Conservation (phyloP, 495 filamentous ascomycete genomes). For the Lophium mytilinum region DNA sequence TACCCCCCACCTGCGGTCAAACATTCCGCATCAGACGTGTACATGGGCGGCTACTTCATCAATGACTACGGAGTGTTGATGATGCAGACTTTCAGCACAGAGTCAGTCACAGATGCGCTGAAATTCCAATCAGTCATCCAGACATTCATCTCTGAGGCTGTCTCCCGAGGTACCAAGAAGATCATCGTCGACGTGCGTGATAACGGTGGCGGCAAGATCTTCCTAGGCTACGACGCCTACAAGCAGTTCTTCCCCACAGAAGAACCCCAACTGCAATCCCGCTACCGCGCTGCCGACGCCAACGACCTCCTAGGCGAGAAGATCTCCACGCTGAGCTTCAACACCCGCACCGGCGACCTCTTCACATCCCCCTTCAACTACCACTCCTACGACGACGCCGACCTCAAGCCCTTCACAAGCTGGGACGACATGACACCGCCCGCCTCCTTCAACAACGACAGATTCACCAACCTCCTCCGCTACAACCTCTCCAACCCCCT, state of each 20-base stretch:
- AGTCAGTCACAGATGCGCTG: conserved; percentile 4
- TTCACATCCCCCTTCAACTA: conserved; percentile 24
- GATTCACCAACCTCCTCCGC: conserved; percentile 22
- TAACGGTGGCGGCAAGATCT: conserved; percentile 35
- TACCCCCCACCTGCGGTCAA: conserved; percentile 16
- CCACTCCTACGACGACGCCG: conserved; percentile 15
- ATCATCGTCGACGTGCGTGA: conserved; percentile 33
- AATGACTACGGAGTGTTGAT: conserved; percentile 19
- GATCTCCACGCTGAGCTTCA: conserved; percentile 7
- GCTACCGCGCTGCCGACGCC: conserved; percentile 18
- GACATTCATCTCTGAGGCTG: conserved; percentile 14
- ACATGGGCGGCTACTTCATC: conserved; percentile 21
- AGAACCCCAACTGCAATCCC: conserved; percentile 21
- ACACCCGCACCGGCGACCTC: background rate
- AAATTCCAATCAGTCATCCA: conserved; percentile 17
- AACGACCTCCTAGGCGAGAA: conserved; percentile 14
- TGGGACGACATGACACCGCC: conserved; percentile 22
- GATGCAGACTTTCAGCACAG: conserved; percentile 22
- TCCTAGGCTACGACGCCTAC: conserved; percentile 35
- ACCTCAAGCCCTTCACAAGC: conserved; percentile 9
- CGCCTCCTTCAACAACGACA: conserved; percentile 10
- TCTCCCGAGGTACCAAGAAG: conserved; percentile 24
- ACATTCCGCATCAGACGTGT: conserved; percentile 12
- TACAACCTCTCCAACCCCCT: conserved; percentile 27
- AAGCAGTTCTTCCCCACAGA: conserved; percentile 35